Percentiles rank a stretch among this genome's conserved stretches.
Evolutionary conservation across 345 rosid genomes (phyloP).

Genomic region (Melastoma malabathricum): DNA sequence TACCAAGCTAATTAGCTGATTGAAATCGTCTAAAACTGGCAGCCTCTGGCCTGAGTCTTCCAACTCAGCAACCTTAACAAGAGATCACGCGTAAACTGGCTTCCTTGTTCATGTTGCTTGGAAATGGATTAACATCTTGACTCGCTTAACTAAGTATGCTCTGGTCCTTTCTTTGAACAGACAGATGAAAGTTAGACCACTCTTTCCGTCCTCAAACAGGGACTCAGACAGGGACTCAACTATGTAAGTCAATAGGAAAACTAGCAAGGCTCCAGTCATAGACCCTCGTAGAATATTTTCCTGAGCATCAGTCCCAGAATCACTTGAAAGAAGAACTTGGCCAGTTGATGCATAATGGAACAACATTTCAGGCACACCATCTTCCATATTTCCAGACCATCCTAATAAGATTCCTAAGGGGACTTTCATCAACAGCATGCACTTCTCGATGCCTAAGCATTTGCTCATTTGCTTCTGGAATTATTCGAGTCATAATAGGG

Average conservation of each 20-base stretch:
- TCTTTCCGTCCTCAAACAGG: constrained; percentile 35
- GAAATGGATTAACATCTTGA: constrained; percentile 31
- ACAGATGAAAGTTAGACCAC: constrained; percentile 22
- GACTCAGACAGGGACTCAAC: constrained; percentile 43
- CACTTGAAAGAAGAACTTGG: constrained; percentile 13
- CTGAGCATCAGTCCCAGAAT: constrained; percentile 16
- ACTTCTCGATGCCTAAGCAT: constrained; percentile 15
- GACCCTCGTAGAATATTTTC: constrained; percentile 14
- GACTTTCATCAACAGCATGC: constrained; percentile 35
- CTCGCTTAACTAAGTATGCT: constrained; percentile 46
- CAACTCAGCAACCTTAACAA: constrained; percentile 36
- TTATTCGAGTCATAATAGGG: constrained; percentile 36
- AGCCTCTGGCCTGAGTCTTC: constrained; percentile 38
- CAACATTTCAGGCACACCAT: constrained; percentile 41
- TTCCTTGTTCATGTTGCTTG: constrained; percentile 20
- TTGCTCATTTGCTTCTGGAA: constrained; percentile 16
- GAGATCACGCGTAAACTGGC: constrained; percentile 32
- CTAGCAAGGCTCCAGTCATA: constrained; percentile 38
- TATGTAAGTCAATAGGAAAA: constrained; percentile 43
- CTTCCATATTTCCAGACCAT: constrained; percentile 20
- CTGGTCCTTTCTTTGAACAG: constrained; percentile 40
- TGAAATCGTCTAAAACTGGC: constrained; percentile 25
- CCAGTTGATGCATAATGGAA: constrained; percentile 66
- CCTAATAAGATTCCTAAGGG: constrained; percentile 48
- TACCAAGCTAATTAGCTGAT: constrained; percentile 21